These are phyloP conservation scores for Colletotrichum scovillei DNA, from an alignment of 2,329 filamentous ascomycete genomes.

Conservation along the genomic window DNA sequence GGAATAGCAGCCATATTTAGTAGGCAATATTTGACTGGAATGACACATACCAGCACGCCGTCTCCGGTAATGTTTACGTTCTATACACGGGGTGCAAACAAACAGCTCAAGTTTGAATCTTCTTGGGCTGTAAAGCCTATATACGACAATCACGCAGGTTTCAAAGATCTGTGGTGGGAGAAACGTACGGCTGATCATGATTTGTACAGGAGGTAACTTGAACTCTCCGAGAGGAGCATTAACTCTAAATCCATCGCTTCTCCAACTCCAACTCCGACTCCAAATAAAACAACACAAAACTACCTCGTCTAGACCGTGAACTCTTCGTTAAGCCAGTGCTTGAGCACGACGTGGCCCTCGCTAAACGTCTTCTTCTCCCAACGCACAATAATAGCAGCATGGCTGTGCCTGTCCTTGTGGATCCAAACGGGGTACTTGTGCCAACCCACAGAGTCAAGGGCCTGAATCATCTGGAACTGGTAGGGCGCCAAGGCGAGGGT, in stretches of 20 bases:
- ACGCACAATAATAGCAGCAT: conserved; percentile 91
- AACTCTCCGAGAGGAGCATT: conserved; percentile 4
- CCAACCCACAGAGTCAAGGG: conserved; percentile 75
- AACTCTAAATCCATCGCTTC: conserved; percentile 12
- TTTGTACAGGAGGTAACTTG: neutral
- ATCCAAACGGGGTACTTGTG: conserved; percentile 79
- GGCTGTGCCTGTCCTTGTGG: conserved; percentile 81
- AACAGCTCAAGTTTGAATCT: accelerated
- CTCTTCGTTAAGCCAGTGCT: conserved; percentile 82
- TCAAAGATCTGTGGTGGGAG: neutral
- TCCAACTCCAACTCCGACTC: conserved; percentile 1
- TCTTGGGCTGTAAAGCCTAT: no score
- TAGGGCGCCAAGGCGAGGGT: conserved; percentile 81
- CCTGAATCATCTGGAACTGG: conserved; percentile 88
- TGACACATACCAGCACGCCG: neutral
- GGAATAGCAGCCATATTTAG: no score
- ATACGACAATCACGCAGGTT: neutral
- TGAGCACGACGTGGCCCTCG: conserved; percentile 82
- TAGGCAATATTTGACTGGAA: neutral
- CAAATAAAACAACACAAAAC: neutral
- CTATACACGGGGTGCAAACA: neutral
- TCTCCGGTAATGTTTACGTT: no score
- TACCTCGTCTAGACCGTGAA: conserved; percentile 67
- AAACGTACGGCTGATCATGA: neutral
- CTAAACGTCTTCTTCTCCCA: conserved; percentile 73